These are phyloP conservation scores for Solanum sitiens DNA, from an alignment of 257 asterid genomes.

Conservation along the genomic window DNA sequence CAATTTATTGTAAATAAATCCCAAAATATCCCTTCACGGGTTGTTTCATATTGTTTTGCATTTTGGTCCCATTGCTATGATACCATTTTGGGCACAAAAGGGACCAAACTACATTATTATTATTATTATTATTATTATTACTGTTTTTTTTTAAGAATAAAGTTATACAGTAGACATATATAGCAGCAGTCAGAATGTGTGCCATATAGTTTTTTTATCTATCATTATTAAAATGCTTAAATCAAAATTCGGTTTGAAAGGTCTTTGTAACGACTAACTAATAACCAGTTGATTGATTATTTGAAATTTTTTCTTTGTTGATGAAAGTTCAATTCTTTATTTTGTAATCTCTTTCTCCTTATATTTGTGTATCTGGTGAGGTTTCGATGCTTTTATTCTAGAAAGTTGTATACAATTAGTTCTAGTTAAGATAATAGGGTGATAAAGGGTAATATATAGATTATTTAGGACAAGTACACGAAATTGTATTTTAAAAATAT, in stretches of 20 bases:
- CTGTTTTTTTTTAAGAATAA: neutral
- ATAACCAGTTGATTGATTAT: too few species aligned
- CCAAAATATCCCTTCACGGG: conserved; percentile 30
- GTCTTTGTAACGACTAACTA: neutral
- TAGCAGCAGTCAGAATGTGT: neutral
- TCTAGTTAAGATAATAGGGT: neutral
- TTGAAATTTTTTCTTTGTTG: too few species aligned
- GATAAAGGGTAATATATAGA: neutral
- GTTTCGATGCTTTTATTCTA: too few species aligned
- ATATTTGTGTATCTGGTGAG: rapidly evolving
- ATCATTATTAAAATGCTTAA: neutral
- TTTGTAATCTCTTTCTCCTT: neutral
- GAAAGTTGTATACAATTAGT: neutral
- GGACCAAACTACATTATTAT: neutral
- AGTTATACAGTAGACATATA: neutral
- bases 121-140: neutral
- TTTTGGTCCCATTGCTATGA: conserved; percentile 5
- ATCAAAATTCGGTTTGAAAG: neutral
- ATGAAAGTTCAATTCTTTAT: too few species aligned
- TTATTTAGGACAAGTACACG: neutral
- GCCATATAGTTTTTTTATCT: neutral
- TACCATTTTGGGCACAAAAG: neutral
- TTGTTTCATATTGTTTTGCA: neutral
- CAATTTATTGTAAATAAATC: neutral
- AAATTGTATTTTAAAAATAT: neutral